Base-by-base conservation (phyloP, 208 protist genomes). In the Polymyxa betae region DNA sequence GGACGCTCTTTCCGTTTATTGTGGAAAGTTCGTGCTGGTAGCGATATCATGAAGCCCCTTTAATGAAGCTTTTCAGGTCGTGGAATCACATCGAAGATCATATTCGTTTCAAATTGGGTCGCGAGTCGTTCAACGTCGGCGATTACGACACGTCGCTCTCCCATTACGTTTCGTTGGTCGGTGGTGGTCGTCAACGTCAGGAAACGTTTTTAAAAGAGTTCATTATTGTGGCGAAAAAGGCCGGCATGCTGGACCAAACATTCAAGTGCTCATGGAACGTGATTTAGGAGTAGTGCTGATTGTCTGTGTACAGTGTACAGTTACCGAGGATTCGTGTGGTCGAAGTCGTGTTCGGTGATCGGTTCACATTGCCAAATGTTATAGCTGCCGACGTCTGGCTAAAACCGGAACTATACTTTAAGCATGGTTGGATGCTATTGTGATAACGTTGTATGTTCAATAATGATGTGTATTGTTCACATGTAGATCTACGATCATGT, bases 171-270 rank as follows among this genome's bases (percentile, higher is more conserved):
- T 29, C 20, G 54, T 66, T 66, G 54, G 20, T 66, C 29, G 54
- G 54, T 29, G 54, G 54, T 29, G 54, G 54, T 29, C 54, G 54
- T 32, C 54, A 66, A 29, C 54, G 54, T 32, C 54, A 66, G 29
- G 54, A 66, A 66, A 66, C 54, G 54, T 66, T 66, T 29, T 66
- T 66, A 16, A 66, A 66, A 66, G 54, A 66, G 54, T 66, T 66
- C 54, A 16, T 66, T 29, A 66, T 66, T 66, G 54, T 66, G 20
- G 16, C 29, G 20, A 66, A 66, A 29, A 16, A 66, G 16, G 29
- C 54, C 54, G 54, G 20, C 29, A 32, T 32, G 20, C 54, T 32
- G 20, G 54, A 66, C 54, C 54, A 16, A 16, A 16, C 16, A 32
- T 66, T 16, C 16, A 29, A 32, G 29, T 66, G 54, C 29, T 32